Conservation (phyloP, 352 stramenopile species). For the Pythium folliculosum region DNA sequence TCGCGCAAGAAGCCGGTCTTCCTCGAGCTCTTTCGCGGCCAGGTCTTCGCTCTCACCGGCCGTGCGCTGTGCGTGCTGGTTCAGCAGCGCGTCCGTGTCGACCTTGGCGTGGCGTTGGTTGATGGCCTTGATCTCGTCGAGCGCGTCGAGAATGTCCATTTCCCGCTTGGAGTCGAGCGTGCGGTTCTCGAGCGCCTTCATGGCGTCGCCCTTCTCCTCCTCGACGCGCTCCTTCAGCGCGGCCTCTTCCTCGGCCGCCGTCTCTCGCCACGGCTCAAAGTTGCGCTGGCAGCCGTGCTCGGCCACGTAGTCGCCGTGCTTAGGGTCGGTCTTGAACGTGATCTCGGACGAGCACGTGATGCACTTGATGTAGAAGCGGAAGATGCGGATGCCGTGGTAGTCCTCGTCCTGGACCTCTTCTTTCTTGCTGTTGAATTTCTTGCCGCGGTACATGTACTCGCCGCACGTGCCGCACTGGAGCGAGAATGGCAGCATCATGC, state of each 20-base stretch:
- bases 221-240: conserved; percentile 79
- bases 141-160: conserved; percentile 98
- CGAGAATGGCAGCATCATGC: conserved; percentile 99
- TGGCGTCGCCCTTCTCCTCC: conserved; percentile 95
- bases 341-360: conserved; percentile 94
- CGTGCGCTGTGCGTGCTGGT: conserved; percentile 37
- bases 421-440: conserved; percentile 99
- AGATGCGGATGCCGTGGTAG: conserved; percentile 97
- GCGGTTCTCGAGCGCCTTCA: conserved; percentile 98
- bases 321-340: conserved; percentile 98
- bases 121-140: conserved; percentile 98
- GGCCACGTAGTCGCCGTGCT: conserved; percentile 98
- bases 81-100: conserved; percentile 79
- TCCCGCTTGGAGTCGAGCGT: conserved; percentile 98
- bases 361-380: conserved; percentile 99
- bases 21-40: conserved; percentile 46
- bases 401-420: conserved; percentile 95
- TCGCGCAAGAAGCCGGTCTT: conserved; percentile 51
- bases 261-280: conserved; percentile 97
- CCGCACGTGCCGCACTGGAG: conserved; percentile 97
- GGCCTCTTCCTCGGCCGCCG: conserved; percentile 64
- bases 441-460: conserved; percentile 99
- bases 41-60: conserved; percentile 42
- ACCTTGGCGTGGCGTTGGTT: conserved; percentile 95
- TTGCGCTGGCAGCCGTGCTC: conserved; percentile 96